Conservation (phyloP, 768 basidiomycete genomes). For the Sarcodon aspratus region DNA sequence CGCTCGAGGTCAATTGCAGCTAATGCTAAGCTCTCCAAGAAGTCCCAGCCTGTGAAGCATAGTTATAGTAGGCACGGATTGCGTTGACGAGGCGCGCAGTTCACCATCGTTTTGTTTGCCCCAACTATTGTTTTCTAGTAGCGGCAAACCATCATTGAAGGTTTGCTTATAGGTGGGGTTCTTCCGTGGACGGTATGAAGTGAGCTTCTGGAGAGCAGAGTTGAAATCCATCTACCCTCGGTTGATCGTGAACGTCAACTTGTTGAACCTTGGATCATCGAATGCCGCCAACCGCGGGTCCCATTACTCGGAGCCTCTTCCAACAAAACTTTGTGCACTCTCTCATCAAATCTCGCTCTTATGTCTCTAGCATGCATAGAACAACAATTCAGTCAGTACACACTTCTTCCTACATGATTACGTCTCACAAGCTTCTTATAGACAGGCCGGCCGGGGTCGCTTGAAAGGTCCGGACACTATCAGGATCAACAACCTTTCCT, state of each 20-base stretch:
- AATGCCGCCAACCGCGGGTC: background rate
- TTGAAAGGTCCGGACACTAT: constrained; percentile 19
- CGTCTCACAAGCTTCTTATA: background rate
- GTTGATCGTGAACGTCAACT: background rate
- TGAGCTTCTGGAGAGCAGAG: constrained; percentile 21
- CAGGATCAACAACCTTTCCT: constrained; percentile 35
- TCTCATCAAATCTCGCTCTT: background rate
- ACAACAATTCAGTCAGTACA: background rate
- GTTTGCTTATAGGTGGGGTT: constrained; percentile 21
- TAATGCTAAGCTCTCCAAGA: constrained; percentile 69
- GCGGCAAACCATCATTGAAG: constrained; percentile 17
- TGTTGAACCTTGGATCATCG: background rate
- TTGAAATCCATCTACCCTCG: constrained; percentile 16
- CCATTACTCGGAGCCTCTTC: background rate
- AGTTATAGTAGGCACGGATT: constrained; percentile 5
- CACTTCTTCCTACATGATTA: background rate
- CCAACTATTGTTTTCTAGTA: constrained; percentile 18
- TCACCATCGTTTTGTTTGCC: constrained; percentile 19
- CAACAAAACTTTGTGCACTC: background rate
- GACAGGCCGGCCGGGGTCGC: background rate
- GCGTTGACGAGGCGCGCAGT: constrained; percentile 7
- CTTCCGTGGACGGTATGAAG: constrained; percentile 19
- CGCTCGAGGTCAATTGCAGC: constrained; percentile 71
- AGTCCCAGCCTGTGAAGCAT: constrained; percentile 51
- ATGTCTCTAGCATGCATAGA: background rate